phyloP scores from a whole-genome alignment of 2,329 filamentous ascomycete genomes.

The Alternaria metachromatica region DNA sequence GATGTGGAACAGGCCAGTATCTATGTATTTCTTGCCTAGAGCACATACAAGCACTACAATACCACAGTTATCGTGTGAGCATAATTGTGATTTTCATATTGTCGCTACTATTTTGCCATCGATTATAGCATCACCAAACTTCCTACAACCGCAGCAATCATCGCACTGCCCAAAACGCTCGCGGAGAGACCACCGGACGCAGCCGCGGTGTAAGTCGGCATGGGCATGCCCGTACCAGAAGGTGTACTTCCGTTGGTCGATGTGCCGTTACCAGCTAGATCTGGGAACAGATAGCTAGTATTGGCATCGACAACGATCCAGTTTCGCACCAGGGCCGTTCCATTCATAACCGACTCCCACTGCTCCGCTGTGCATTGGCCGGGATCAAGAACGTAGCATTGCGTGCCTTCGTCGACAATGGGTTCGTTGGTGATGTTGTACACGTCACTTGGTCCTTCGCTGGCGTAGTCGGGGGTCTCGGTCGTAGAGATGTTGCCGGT shows the following conservation, averaged over 20 bases:
- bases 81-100: not conserved
- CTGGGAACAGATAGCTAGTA: constrained; percentile 40
- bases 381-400: constrained; percentile 42
- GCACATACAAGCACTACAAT: not conserved
- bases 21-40: not conserved
- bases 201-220: constrained; percentile 12
- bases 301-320: constrained; percentile 47
- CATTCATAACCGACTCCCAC: constrained; percentile 41
- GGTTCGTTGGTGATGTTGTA: constrained; percentile 56
- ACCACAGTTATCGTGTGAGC: not conserved
- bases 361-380: constrained; percentile 41
- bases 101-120: not conserved
- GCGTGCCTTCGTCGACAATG: constrained; percentile 48
- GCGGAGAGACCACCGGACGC: constrained; percentile 8
- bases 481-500: constrained; percentile 58
- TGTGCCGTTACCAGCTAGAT: constrained; percentile 24
- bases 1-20: not conserved
- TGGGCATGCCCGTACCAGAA: not conserved
- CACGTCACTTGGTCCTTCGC: constrained; percentile 47
- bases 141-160: constrained; percentile 16
- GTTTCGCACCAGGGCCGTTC: constrained; percentile 38
- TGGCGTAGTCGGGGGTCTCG: constrained; percentile 48
- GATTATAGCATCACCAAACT: constrained; percentile 15
- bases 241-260: constrained; percentile 10
- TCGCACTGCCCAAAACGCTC: constrained; percentile 6